Evolutionary conservation across 78 protist species (phyloP).

Genomic region (Dictyostelium intermedium): DNA sequence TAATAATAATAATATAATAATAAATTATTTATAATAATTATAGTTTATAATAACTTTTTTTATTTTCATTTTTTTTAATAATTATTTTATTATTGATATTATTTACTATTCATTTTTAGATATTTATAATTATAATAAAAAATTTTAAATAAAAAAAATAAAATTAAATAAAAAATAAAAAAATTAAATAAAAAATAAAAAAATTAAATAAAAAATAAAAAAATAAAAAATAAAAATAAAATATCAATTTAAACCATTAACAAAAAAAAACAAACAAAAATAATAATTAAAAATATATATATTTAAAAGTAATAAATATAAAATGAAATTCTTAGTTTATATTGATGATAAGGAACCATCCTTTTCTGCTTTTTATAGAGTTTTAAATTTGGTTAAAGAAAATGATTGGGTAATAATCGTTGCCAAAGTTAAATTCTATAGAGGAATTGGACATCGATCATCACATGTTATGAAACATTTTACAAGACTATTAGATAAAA

Average conservation of each 20-base stretch:
- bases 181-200: not conserved
- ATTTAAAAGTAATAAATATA: not conserved
- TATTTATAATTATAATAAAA: not conserved
- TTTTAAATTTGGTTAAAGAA: conserved; percentile 4
- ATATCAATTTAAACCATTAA: not conserved
- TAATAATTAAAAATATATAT: not conserved
- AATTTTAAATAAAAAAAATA: not conserved
- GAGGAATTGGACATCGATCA: conserved; percentile 29
- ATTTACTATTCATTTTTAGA: too few species aligned
- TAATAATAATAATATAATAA: too few species aligned
- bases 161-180: not conserved
- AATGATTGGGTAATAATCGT: conserved; percentile 55
- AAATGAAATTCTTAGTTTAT: conserved; percentile 38
- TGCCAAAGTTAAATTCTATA: conserved; percentile 21
- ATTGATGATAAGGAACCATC: conserved; percentile 36
- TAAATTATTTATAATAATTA: too few species aligned
- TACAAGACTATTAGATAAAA: conserved; percentile 49
- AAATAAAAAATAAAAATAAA: not conserved
- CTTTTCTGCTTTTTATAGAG: conserved; percentile 45
- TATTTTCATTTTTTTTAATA: not conserved
- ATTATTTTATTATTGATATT: too few species aligned
- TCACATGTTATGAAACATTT: conserved; percentile 32
- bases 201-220: not conserved
- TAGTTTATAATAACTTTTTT: too few species aligned
- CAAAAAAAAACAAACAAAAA: not conserved